Base-by-base conservation (phyloP, 2,329 filamentous ascomycete genomes). In the Dothiorella sarmentorum region DNA sequence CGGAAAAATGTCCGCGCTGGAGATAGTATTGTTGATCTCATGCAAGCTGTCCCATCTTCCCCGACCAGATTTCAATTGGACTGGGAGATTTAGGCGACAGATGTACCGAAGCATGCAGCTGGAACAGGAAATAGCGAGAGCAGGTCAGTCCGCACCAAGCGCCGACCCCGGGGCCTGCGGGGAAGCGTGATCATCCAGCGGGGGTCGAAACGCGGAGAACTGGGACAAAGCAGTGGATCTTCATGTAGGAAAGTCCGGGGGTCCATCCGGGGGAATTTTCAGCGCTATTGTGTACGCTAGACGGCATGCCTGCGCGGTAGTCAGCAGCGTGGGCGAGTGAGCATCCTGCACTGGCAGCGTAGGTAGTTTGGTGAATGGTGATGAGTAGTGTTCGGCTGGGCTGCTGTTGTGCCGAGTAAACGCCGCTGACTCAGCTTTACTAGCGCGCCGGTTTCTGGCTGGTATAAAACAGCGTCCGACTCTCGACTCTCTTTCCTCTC, bases 21-120 rank as follows among this genome's bases (percentile, higher is more conserved):
- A 11, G 7, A 15, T 2, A 4, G 37, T 9, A 24, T 18, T 20
- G 22, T 44, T 44, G 26, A 18, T 38, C 38, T 55, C 27, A 31
- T 31, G 29, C 24, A 29, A 24, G n/a, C 17, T 26, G 15, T 45
- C 43, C 24, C 43, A 45, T 45, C 26, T 45, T 15, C 24, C 2
- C 17, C 43, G 33, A 40, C n/a, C n/a, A 52, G 49, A 26, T 40
- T 27, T 18, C 38, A 38, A 15, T 35, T 43, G 37, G 9, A 22
- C 4, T 31, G 43, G n/a, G 9, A 43, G 27, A n/a, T 3, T 56
- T 56, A 56, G 52, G 52, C 52, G 52, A 56, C 38, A 56, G 52
- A 56, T 56, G 26, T 11, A 22, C 52, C 52, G 52, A 56, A 44
- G 38, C 52, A 44, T 10, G 52, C 15, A 6, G 37, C 52, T 13